Evolutionary conservation across 1,284 basidiomycete species (phyloP).

Genomic region (Marasmius fiardii): DNA sequence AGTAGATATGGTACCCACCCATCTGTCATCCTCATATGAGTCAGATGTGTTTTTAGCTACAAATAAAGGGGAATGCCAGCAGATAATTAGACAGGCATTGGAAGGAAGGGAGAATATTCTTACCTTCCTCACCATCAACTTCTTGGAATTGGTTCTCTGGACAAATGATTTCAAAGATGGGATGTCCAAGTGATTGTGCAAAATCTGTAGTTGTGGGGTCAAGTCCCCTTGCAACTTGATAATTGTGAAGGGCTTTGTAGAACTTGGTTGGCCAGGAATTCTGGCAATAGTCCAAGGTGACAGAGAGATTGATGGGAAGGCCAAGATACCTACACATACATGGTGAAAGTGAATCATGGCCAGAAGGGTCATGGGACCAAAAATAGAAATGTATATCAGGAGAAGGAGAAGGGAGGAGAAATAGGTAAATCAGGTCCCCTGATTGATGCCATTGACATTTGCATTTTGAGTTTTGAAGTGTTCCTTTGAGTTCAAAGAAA

Average conservation of each 20-base stretch:
- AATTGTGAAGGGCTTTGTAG: neutral
- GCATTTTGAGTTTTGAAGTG: neutral
- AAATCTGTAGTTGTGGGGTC: too few relatives aligned
- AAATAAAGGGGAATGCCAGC: too few relatives aligned
- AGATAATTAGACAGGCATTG: too few relatives aligned
- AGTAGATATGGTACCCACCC: too few relatives aligned
- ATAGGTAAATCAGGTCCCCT: neutral
- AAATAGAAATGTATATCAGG: neutral
- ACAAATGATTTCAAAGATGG: too few relatives aligned
- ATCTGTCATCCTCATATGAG: too few relatives aligned
- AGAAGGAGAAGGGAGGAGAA: neutral
- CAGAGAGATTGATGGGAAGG: neutral
- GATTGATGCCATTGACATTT: too few relatives aligned
- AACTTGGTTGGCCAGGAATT: neutral
- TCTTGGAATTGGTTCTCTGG: too few relatives aligned
- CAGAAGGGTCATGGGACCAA: neutral
- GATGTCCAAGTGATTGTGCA: too few relatives aligned
- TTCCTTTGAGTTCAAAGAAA: neutral
- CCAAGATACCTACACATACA: neutral
- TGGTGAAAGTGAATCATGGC: neutral
- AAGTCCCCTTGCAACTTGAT: neutral
- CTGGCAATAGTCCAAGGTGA: neutral
- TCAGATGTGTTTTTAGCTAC: too few relatives aligned
- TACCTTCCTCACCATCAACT: too few relatives aligned
- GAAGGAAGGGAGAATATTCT: too few relatives aligned